Percentiles rank a stretch among this genome's conserved stretches.
phyloP scores from a whole-genome alignment of 2,329 filamentous ascomycete genomes.

The Fusarium continuum region DNA sequence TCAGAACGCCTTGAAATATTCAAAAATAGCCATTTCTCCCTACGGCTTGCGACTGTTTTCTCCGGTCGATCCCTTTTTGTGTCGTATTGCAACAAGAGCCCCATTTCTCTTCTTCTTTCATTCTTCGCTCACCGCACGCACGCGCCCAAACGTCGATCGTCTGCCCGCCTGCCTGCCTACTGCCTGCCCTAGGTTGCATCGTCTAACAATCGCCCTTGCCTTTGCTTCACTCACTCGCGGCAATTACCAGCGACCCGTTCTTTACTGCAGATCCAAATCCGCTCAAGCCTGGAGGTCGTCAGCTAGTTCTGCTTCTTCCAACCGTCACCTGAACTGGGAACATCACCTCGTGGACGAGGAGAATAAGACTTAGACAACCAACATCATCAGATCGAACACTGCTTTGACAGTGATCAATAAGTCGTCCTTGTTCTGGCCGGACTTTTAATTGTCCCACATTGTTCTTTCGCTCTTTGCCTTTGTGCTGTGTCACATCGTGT shows the following conservation, averaged over 20 bases:
- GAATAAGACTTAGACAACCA: slow-evolving; percentile 2
- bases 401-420: slow-evolving; percentile 1
- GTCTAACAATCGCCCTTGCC: slow-evolving; percentile 16
- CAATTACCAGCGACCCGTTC: slow-evolving; percentile 22
- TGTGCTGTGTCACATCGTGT: slow-evolving; percentile 32
- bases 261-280: slow-evolving; percentile 25
- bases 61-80: slow-evolving; percentile 22
- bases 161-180: slow-evolving; percentile 20
- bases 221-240: slow-evolving; percentile 6
- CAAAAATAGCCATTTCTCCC: slow-evolving; percentile 26
- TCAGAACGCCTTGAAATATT: slow-evolving; percentile 30
- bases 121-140: slow-evolving; percentile 11
- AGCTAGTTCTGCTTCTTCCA: slow-evolving; percentile 30
- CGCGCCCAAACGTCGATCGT: slow-evolving; percentile 36
- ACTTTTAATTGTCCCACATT: slow-evolving; percentile 22
- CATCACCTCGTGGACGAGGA: slow-evolving; percentile 36
- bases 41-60: slow-evolving; percentile 8
- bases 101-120: slow-evolving; percentile 8
- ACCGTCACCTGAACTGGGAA: slow-evolving; percentile 15
- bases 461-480: slow-evolving; percentile 9
- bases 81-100: slow-evolving; percentile 30
- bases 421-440: slow-evolving; percentile 19
- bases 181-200: not conserved
- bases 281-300: slow-evolving; percentile 15
- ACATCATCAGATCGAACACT: slow-evolving; percentile 22